Evolutionary conservation across 2,329 filamentous ascomycete species (phyloP), one percentile per base, ranked within the genome.

Genomic region (Diaporthe ampelina): DNA sequence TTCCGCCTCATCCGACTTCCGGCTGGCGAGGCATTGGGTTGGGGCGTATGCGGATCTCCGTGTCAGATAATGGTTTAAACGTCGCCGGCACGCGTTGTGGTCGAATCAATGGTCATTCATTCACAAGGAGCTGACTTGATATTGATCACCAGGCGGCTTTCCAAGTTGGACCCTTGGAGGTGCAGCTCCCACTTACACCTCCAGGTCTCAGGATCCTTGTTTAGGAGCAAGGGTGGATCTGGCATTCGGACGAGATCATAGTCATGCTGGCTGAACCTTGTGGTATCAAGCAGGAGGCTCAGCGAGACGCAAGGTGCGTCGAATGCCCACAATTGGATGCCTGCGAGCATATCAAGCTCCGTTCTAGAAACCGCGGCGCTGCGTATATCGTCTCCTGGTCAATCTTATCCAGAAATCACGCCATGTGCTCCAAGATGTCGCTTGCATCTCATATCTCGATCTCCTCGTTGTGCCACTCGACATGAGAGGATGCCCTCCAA

Each of bases 381-480:
- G 10, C 11, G 11, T 35, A 17, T 67, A 4, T 8, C 21, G 37
- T 37, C 6, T 67, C 13, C 1, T 19, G 1, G 4, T 21, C 29
- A 21, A n/a, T 26, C 13, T 68, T 3, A 13, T 40, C 37, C 9
- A 40, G 1, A 37, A 40, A 40, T 68, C 63, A 68, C 63, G 48
- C 63, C 63, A 68, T 68, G 17, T 9, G 48, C n/a, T 54, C 32
- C 1, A 54, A 54, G 32, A 40, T 54, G 26, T 68, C 45, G 48
- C n/a, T 48, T 37, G 48, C 45, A 68, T 54, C 11, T 21, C 48
- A n/a, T 68, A 54, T 68, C 63, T 68, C 63, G 63, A 68, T 68
- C 63, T 54, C 45, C 15, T 54, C 32, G 32, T 29, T 4, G 10
- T 37, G 15, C 63, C 13, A 52, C 45, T 67, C 24, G 21, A 54